phyloP scores from a whole-genome alignment of 1,284 basidiomycete species.

The Phlebopus sp. region DNA sequence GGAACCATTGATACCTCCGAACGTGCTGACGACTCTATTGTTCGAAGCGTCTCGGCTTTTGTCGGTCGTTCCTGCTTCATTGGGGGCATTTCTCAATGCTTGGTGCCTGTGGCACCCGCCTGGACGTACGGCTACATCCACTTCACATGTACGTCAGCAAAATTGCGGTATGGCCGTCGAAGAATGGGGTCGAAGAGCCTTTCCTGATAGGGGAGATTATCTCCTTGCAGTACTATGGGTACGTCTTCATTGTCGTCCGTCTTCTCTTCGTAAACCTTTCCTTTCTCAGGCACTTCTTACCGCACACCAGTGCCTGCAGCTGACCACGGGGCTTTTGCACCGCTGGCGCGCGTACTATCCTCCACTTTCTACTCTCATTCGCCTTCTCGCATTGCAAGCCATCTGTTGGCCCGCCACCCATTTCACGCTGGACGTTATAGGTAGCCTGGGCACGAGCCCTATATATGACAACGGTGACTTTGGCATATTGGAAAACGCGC shows the following conservation, averaged over 20 bases:
- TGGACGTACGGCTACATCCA: conserved; percentile 14
- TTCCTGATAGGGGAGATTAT: conserved; percentile 56
- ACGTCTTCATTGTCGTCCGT: conserved; percentile 14
- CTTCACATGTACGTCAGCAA: conserved; percentile 6
- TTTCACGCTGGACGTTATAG: conserved; percentile 66
- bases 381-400: conserved; percentile 78
- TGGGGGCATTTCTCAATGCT: conserved; percentile 62
- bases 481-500: conserved; percentile 22
- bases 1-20: conserved; percentile 44
- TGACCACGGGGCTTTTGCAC: conserved; percentile 77
- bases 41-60: conserved; percentile 56
- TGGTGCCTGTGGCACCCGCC: conserved; percentile 50
- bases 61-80: conserved; percentile 67
- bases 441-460: conserved; percentile 29
- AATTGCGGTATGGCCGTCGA: conserved; percentile 1
- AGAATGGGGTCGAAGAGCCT: conserved; percentile 21
- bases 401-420: conserved; percentile 90
- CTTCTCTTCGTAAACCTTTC: not conserved
- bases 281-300: conserved; percentile 63
- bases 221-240: conserved; percentile 67
- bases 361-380: conserved; percentile 75
- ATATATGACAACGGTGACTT: conserved; percentile 17
- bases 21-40: conserved; percentile 37
- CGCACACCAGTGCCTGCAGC: conserved; percentile 74
- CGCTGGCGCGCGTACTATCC: conserved; percentile 84